Evolutionary conservation across 139 green algal genomes (phyloP).

Genomic region (Micromonas commoda): DNA sequence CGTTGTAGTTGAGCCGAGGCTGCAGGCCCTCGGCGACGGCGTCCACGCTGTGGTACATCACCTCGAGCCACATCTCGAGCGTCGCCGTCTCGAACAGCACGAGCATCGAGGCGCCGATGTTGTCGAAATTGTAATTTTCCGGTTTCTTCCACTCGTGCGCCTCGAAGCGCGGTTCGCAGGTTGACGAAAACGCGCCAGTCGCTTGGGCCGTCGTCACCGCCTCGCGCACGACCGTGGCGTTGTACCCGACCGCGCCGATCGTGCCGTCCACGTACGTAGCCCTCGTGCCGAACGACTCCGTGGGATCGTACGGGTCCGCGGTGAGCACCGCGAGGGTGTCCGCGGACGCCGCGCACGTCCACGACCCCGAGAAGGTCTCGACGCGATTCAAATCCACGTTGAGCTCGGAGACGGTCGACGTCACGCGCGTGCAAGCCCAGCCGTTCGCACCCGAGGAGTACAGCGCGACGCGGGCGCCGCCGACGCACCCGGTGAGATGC

Average conservation of each 20-base stretch:
- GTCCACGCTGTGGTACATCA: slow-evolving; percentile 36
- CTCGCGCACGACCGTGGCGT: slow-evolving; percentile 20
- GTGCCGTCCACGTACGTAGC: slow-evolving; percentile 22
- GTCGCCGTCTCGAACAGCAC: slow-evolving; percentile 41
- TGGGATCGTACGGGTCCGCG: too few species aligned
- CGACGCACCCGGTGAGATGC: background rate
- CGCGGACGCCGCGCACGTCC: background rate
- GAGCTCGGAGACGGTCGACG: background rate
- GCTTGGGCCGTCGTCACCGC: background rate
- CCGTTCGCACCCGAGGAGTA: slow-evolving; percentile 21
- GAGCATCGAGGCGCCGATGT: slow-evolving; percentile 37
- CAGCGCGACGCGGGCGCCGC: background rate
- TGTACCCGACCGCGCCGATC: slow-evolving; percentile 17
- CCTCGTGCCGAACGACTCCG: slow-evolving; percentile 1
- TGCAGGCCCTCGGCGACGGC: slow-evolving; percentile 8
- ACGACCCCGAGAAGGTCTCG: background rate
- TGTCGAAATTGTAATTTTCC: slow-evolving; percentile 35
- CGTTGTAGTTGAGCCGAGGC: slow-evolving; percentile 3
- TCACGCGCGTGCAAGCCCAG: background rate
- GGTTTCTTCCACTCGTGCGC: slow-evolving; percentile 21
- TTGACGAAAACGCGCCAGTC: background rate
- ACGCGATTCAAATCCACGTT: background rate
- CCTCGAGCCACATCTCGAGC: slow-evolving; percentile 36
- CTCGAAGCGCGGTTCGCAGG: background rate
- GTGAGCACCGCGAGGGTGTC: background rate